A percentile compares a stretch with the other conserved stretches of the same genome.
These are phyloP conservation scores for Blastobotrys capitulatus DNA, from an alignment of 1,139 yeast genomes.

Conservation along the genomic window DNA sequence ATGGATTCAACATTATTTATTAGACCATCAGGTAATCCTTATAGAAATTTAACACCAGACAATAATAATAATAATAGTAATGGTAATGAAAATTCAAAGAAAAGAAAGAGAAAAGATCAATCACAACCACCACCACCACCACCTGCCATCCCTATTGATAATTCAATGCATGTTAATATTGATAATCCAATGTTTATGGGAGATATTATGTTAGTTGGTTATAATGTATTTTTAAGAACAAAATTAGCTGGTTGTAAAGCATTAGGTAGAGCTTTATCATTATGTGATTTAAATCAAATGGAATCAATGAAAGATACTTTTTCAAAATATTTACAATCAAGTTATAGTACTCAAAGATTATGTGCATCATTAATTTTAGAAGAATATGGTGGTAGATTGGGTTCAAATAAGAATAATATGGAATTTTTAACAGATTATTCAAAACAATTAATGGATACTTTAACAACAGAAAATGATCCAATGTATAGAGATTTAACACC, in stretches of 20 bases:
- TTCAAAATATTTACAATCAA: conserved; percentile 43
- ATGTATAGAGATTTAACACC: conserved; percentile 82
- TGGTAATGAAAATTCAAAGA: conserved; percentile 13
- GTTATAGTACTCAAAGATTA: conserved; percentile 78
- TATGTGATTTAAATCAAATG: conserved; percentile 38
- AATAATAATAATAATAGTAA: conserved; percentile 9
- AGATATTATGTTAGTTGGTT: conserved; percentile 81
- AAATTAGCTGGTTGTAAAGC: conserved; percentile 74
- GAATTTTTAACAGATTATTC: conserved; percentile 18
- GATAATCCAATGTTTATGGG: conserved; percentile 92
- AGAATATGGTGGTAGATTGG: conserved; percentile 53
- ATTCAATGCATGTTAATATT: conserved; percentile 52
- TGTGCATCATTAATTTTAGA: conserved; percentile 64
- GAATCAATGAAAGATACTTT: conserved; percentile 26
- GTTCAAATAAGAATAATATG: background rate
- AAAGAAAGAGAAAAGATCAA: conserved; percentile 29
- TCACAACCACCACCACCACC: conserved; percentile 3
- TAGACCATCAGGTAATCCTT: conserved; percentile 69
- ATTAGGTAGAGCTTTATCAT: conserved; percentile 64
- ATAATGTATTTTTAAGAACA: conserved; percentile 67
- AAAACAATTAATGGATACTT: conserved; percentile 37
- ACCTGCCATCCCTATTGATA: conserved; percentile 1
- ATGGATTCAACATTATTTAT: conserved; percentile 73
- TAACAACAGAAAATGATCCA: conserved; percentile 47
- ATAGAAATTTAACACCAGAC: conserved; percentile 26